Conservation (phyloP, 2,329 filamentous ascomycete genomes). For the Leptoxyphium fumago region DNA sequence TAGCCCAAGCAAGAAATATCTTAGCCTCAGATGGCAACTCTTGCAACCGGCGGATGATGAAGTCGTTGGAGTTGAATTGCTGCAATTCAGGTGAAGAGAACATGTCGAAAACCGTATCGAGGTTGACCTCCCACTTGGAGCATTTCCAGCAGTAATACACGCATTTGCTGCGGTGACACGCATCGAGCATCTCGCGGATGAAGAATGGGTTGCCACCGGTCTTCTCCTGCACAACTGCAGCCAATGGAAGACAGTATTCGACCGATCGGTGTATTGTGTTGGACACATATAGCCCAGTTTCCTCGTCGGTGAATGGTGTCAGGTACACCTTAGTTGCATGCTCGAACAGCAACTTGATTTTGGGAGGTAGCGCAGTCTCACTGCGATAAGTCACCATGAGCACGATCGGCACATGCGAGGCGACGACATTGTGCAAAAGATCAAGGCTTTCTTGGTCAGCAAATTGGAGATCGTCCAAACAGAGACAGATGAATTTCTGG, state of each 20-base stretch:
- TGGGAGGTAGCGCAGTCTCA: slow-evolving; percentile 24
- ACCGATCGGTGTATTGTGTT: slow-evolving; percentile 59
- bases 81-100: slow-evolving; percentile 69
- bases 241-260: slow-evolving; percentile 61
- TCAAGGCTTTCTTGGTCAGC: slow-evolving; percentile 80
- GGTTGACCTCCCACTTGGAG: slow-evolving; percentile 68
- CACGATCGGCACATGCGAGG: slow-evolving; percentile 64
- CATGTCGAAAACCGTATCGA: slow-evolving; percentile 74
- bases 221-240: slow-evolving; percentile 77
- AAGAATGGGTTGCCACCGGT: slow-evolving; percentile 83
- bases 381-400: slow-evolving; percentile 53
- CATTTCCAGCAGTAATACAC: slow-evolving; percentile 83
- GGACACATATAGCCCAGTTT: slow-evolving; percentile 71
- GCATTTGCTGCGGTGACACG: slow-evolving; percentile 72
- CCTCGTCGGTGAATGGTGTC: slow-evolving; percentile 57
- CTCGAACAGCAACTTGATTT: slow-evolving; percentile 27
- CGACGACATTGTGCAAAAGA: slow-evolving; percentile 66
- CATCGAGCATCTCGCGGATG: slow-evolving; percentile 77
- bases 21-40: slow-evolving; percentile 63
- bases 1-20: slow-evolving; percentile 72
- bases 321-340: slow-evolving; percentile 52
- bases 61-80: slow-evolving; percentile 66
- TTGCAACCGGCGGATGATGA: slow-evolving; percentile 61
- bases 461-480: slow-evolving; percentile 78
- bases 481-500: slow-evolving; percentile 78